phyloP scores from a whole-genome alignment of 257 asterid genomes.

The Asclepias syriaca region DNA sequence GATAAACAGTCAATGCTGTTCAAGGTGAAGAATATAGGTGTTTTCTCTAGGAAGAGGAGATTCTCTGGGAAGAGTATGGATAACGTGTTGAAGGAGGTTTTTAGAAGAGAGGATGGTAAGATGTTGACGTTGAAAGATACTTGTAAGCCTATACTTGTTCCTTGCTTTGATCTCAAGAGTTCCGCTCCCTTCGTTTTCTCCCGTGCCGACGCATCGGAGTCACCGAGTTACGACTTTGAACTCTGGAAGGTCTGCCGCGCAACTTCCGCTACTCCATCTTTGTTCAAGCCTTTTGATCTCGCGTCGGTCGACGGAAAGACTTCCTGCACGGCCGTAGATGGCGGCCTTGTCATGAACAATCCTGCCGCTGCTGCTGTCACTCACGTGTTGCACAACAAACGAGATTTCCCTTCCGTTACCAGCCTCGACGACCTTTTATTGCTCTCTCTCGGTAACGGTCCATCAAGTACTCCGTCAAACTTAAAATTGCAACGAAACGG shows the following conservation, averaged over 20 bases:
- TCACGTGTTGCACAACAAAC: constrained; percentile 89
- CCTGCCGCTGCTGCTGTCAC: constrained; percentile 97
- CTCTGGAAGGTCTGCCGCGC: constrained; percentile 95
- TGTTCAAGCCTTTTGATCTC: constrained; percentile 73
- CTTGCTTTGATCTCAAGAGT: constrained; percentile 77
- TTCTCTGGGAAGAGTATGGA: constrained; percentile 67
- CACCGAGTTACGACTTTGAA: constrained; percentile 81
- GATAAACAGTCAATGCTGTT: constrained; percentile 45
- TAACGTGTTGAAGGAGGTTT: constrained; percentile 51
- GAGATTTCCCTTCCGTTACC: constrained; percentile 77
- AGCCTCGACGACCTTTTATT: constrained; percentile 80
- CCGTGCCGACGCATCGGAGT: constrained; percentile 85
- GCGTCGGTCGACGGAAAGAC: constrained; percentile 72
- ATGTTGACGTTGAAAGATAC: constrained; percentile 64
- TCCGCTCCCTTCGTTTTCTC: constrained; percentile 95
- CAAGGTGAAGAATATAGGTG: constrained; percentile 30
- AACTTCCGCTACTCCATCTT: constrained; percentile 73
- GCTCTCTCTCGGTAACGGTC: constrained; percentile 80
- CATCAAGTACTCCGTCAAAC: constrained; percentile 31
- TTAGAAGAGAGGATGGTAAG: constrained; percentile 55
- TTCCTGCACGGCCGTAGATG: constrained; percentile 78
- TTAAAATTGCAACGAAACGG: constrained; percentile 44
- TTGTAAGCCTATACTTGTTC: constrained; percentile 78
- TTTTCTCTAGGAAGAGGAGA: constrained; percentile 45
- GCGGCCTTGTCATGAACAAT: constrained; percentile 94